Evolutionary conservation across 2,329 filamentous ascomycete species (phyloP), one percentile per base, ranked within the genome.

Genomic region (Chaetomiaceae sp.): DNA sequence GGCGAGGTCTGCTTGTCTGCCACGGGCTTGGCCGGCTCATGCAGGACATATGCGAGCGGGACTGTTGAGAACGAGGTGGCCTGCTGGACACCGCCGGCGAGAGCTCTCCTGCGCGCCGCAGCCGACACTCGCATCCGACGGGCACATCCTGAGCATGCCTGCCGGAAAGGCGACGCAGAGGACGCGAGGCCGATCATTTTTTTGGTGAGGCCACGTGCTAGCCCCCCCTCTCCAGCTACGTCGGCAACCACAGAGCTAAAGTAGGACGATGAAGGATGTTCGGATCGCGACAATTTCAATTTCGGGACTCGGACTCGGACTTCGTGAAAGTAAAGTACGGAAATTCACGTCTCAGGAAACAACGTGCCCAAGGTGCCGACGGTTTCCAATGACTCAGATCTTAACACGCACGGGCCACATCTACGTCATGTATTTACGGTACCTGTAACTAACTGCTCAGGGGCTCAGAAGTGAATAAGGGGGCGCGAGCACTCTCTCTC

Each of bases 31-130:
- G 68, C 58, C 1, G 84, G 80, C 58, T 77, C 69, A 61, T 88
- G 81, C 35, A 86, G 69, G 58, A 88, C 83, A 62, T 78, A 88
- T 1, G 76, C 75, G 29, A 89, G 67, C 15, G 64, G 52, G 1
- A 71, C 60, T 1, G 56, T 58, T n/a, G 53, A 48, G n/a, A 54
- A 32, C 4, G 41, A 24, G 3, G 45, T 22, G 12, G 18, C 34
- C 3, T 14, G 29, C 26, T n/a, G 37, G 22, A 15, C 17, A 24
- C 35, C 11, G 44, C 35, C 32, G 22, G 47, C 48, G 18, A 50
- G 46, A 8, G 39, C 17, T 14, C 45, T 49, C 32, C 32, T 18
- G 3, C 20, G 26, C 20, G 6, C 29, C 38, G 29, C 27, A 36
- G 20, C 47, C 41, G 45, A 44, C 9, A 42, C 18, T 5, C 42